Evolutionary conservation across 495 filamentous ascomycete genomes (phyloP).

Genomic region (Massariosphaeria phaeospora): DNA sequence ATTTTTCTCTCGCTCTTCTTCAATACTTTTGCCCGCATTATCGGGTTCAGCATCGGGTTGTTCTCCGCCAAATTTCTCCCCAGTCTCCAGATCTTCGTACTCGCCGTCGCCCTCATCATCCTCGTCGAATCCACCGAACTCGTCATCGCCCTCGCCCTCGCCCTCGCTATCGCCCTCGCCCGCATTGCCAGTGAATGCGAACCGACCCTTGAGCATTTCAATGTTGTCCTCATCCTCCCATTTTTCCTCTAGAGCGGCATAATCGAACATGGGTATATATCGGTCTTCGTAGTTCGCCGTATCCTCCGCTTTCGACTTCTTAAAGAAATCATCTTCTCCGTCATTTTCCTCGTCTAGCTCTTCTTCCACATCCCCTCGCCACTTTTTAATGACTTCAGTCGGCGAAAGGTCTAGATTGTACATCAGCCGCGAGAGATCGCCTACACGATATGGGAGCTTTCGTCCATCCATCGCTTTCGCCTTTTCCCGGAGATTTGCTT

Average conservation of each 20-base stretch:
- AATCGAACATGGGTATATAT: slow-evolving; percentile 70
- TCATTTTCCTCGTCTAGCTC: slow-evolving; percentile 49
- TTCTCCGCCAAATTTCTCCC: slow-evolving; percentile 51
- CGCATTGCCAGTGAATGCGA: slow-evolving; percentile 61
- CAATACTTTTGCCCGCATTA: slow-evolving; percentile 49
- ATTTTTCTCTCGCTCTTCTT: slow-evolving; percentile 85
- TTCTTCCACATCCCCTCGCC: slow-evolving; percentile 58
- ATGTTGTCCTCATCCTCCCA: slow-evolving; percentile 77
- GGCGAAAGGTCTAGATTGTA: slow-evolving; percentile 79
- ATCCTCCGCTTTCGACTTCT: slow-evolving; percentile 60
- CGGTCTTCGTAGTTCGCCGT: slow-evolving; percentile 67
- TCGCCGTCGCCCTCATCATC: slow-evolving; percentile 74
- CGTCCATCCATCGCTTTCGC: slow-evolving; percentile 66
- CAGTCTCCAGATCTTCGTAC: slow-evolving; percentile 84
- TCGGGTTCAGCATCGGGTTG: slow-evolving; percentile 42
- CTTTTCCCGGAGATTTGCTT: slow-evolving; percentile 73
- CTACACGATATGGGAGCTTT: slow-evolving; percentile 63
- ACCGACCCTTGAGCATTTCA: slow-evolving; percentile 65
- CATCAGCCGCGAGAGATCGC: slow-evolving; percentile 77
- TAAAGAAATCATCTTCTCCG: slow-evolving; percentile 80
- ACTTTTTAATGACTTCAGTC: slow-evolving; percentile 66
- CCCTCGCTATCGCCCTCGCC: slow-evolving; percentile 28
- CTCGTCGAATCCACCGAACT: slow-evolving; percentile 43
- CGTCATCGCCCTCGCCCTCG: slow-evolving; percentile 47
- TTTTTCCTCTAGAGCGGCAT: slow-evolving; percentile 72